A percentile compares a stretch with the other conserved stretches of the same genome.
phyloP scores from a whole-genome alignment of 2,329 filamentous ascomycete genomes.

The Neofusicoccum sp. region DNA sequence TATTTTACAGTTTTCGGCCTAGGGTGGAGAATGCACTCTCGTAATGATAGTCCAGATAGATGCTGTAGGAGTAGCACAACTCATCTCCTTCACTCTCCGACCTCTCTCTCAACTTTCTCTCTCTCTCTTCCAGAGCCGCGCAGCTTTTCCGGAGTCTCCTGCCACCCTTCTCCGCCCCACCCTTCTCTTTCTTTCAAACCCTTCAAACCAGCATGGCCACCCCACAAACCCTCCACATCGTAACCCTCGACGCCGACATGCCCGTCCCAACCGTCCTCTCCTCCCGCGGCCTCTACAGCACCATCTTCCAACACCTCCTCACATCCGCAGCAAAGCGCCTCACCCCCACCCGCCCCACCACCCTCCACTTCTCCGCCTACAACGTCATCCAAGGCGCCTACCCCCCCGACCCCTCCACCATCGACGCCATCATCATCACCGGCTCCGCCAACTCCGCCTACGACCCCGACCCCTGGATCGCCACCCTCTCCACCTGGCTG shows the following conservation, averaged over 20 bases:
- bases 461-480: constrained; percentile 27
- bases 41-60: constrained; percentile 11
- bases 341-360: constrained; percentile 2
- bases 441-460: constrained; percentile 33
- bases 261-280: constrained; percentile 31
- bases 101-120: not conserved
- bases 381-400: constrained; percentile 41
- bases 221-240: constrained; percentile 25
- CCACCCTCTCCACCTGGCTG: constrained; percentile 56
- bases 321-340: constrained; percentile 26
- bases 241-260: constrained; percentile 37
- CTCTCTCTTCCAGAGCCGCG: not conserved
- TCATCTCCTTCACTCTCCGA: not conserved
- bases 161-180: not conserved
- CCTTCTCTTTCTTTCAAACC: not conserved
- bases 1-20: constrained; percentile 9
- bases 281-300: constrained; percentile 31
- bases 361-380: constrained; percentile 38
- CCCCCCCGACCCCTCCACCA: constrained; percentile 32
- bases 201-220: not conserved
- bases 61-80: not conserved
- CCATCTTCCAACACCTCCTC: constrained; percentile 34
- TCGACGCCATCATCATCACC: constrained; percentile 45
- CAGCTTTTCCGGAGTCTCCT: not conserved
- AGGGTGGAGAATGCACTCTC: constrained; percentile 7